Base-by-base conservation (phyloP, 345 rosid species). In the Hibiscus mutabilis region DNA sequence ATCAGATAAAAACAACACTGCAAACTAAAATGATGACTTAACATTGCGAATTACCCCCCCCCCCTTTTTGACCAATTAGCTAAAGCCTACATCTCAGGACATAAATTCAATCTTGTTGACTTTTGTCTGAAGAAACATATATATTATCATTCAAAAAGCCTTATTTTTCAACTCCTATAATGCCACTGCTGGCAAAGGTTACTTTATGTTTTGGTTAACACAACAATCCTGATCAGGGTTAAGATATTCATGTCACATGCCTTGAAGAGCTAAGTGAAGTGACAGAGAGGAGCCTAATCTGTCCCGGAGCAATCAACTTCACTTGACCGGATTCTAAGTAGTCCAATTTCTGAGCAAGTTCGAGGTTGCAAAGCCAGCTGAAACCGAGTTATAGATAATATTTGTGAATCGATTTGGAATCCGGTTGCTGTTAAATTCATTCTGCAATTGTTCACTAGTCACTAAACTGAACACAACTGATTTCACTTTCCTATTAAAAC, bases 11-110 rank as follows among this genome's bases (percentile, higher is more conserved):
- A 22, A 14, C 12, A 57, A 55, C 59, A 55, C 25, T 9, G 21
- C 14, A 55, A 55, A 55, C 21, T 55, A 55, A 15, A 22, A 57
- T 57, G n/a, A 57, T 57, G 60, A 57, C 29, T 22, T 22, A 10
- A 57, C 61, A 22, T 57, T 57, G 61, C n/a, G 0, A 53, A 6
- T 18, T 1, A 53, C 22, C 57, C 18, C 6, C 6, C 18, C 22
- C 57, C 18, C 6, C 6, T 53, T 53, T 71, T 40, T 72, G 69
- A 72, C 73, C 40, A 52, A 9, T 5, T 18, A 63, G 44, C 44
- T 57, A 73, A 73, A 68, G 67, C 73, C 74, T 52, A 42, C 5
- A 77, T 61, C 47, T 53, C 65, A 65, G 72, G 73, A 1, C 65
- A 52, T 37, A 37, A 37, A 37, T 37, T 37, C 42, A 37, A 37